Base-by-base conservation (phyloP, 371 early-diverging fungal species). In the Mortierella sp. region DNA sequence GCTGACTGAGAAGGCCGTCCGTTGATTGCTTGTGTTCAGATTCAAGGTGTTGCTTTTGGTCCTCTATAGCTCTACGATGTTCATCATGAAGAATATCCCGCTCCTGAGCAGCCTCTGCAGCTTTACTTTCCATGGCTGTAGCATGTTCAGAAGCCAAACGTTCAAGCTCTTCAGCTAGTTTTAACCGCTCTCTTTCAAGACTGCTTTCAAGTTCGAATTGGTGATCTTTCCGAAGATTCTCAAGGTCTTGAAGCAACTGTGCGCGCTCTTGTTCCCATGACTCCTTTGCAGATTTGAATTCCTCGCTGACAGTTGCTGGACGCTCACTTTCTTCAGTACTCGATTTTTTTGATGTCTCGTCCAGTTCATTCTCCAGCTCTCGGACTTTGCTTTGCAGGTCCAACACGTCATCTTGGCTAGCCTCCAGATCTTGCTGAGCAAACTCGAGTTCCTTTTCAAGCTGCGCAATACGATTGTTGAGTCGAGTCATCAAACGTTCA, bases 341-440 rank as follows among this genome's bases (percentile, higher is more conserved):
- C 6, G 67, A 40, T 16, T 43, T 57, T 28, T 24, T 28, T 36
- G 28, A 36, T 19, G 9, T 40, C 15, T 75, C 81, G 1, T 72
- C 69, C 36, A 80, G 10, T 28, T 72, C 82, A 3, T 52, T 52
- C 59, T 81, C 82, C 59, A 81, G 52, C 32, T 76, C 82, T 10
- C 53, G 76, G n/a, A 81, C 67, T 67, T 75, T 75, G 60, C 59
- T 76, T 43, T 72, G 76, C 19, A 76, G 64, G 10, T 69, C 64
- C 7, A 58, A 8, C 0, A 63, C 47, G n/a, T 81, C 82, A 28
- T 81, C 82, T 43, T 69, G 69, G 9, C 73, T 75, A 7, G 57
- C 59, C 4, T 81, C 82, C 1, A 81, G 55, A 60, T 81, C 82
- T n/a, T 76, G 82, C 9, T 76, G 82, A 16, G 76, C 76, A 72